phyloP scores from a whole-genome alignment of 1,139 yeast species.

The Zygoascus hellenicus region DNA sequence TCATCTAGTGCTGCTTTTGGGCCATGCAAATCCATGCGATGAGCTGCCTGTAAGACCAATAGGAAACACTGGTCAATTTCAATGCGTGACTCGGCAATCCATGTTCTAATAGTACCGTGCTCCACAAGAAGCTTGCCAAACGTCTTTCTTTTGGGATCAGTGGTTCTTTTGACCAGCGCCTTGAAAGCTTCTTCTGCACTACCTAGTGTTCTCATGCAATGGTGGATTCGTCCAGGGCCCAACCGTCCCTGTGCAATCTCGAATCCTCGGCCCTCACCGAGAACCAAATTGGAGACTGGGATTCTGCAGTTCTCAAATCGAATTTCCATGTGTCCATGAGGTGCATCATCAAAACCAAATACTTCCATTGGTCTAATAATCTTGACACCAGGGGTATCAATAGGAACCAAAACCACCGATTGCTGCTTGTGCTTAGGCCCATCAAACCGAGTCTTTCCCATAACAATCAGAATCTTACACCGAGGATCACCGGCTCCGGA shows the following conservation, averaged over 20 bases:
- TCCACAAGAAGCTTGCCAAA: conserved; percentile 52
- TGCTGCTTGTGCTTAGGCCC: conserved; percentile 48
- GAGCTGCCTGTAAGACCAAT: conserved; percentile 61
- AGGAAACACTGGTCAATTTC: conserved; percentile 54
- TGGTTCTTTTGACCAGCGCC: conserved; percentile 51
- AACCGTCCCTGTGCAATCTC: conserved; percentile 64
- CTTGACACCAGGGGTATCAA: conserved; percentile 50
- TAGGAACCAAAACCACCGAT: conserved; percentile 54
- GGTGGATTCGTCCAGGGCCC: conserved; percentile 72
- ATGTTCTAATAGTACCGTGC: conserved; percentile 49
- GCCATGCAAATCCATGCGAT: conserved; percentile 51
- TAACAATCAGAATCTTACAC: conserved; percentile 52
- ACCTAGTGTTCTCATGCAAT: conserved; percentile 67
- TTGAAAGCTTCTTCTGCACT: conserved; percentile 57
- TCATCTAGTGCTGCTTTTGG: conserved; percentile 55
- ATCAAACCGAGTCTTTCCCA: conserved; percentile 48
- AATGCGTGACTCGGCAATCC: conserved; percentile 54
- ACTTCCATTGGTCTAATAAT: conserved; percentile 52
- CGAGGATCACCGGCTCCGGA: conserved; percentile 74
- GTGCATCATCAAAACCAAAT: conserved; percentile 66
- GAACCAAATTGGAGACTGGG: conserved; percentile 41
- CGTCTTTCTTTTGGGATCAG: conserved; percentile 43
- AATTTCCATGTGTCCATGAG: conserved; percentile 69
- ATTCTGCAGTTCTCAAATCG: conserved; percentile 49
- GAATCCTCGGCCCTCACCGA: conserved; percentile 55